These are phyloP conservation scores for Holtermanniella nyarrowii DNA, from an alignment of 768 basidiomycete genomes.

Conservation along the genomic window DNA sequence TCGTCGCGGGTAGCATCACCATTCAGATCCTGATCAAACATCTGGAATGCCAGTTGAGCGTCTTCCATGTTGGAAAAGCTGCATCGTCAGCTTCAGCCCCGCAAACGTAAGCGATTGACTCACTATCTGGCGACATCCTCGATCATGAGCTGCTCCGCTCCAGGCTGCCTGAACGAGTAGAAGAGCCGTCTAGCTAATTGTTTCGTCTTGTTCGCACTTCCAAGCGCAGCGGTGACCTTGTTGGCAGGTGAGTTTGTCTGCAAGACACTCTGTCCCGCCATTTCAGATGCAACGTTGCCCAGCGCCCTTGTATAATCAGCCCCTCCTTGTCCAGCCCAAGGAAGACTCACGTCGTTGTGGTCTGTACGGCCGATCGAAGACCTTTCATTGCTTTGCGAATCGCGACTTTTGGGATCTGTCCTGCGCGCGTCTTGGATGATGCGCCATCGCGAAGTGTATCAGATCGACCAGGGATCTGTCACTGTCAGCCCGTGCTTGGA, in stretches of 20 bases:
- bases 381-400: conserved; percentile 64
- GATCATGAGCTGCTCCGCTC: conserved; percentile 52
- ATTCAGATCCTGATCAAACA: conserved; percentile 46
- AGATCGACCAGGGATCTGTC: conserved; percentile 51
- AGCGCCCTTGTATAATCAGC: conserved; percentile 39
- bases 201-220: conserved; percentile 65
- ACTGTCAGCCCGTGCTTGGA: neutral
- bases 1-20: conserved; percentile 48
- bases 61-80: conserved; percentile 57
- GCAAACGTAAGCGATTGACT: neutral
- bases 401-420: conserved; percentile 51
- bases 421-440: conserved; percentile 38
- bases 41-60: conserved; percentile 44
- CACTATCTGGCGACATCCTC: conserved; percentile 57
- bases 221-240: conserved; percentile 66
- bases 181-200: conserved; percentile 75
- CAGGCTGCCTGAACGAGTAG: conserved; percentile 66
- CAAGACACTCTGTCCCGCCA: conserved; percentile 54
- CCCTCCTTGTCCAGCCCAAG: conserved; percentile 1
- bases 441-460: conserved; percentile 51
- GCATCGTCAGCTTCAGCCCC: neutral
- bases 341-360: conserved; percentile 56
- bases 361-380: conserved; percentile 61
- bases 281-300: conserved; percentile 55
- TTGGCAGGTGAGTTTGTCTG: conserved; percentile 80